Conservation (phyloP, 2,329 filamentous ascomycete species). For the Hypoxylon rubiginosum region DNA sequence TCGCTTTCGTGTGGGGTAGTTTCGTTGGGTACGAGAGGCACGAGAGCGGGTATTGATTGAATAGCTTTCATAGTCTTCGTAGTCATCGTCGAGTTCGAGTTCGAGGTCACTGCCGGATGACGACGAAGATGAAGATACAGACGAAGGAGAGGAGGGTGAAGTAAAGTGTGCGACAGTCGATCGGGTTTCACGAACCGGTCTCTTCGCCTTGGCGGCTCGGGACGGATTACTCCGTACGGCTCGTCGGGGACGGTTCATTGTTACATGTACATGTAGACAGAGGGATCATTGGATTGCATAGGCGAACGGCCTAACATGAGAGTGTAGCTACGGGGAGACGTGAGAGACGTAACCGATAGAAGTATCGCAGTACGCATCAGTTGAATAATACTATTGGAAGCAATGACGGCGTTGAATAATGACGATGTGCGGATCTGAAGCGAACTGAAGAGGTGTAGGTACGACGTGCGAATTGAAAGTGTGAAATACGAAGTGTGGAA, state of each 20-base stretch:
- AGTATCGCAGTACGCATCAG: not conserved
- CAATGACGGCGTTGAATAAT: not conserved
- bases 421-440: not conserved
- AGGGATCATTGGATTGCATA: constrained; percentile 23
- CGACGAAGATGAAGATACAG: constrained; percentile 20
- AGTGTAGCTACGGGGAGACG: constrained; percentile 8
- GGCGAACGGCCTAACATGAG: not conserved
- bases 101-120: constrained; percentile 21
- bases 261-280: constrained; percentile 17
- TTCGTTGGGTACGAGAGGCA: constrained; percentile 13
- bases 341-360: not conserved
- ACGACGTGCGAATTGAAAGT: not conserved
- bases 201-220: constrained; percentile 50
- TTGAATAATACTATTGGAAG: constrained; percentile 5
- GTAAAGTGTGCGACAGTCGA: constrained; percentile 46
- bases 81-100: constrained; percentile 23
- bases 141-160: constrained; percentile 26
- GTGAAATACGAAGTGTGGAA: not conserved
- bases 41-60: constrained; percentile 8
- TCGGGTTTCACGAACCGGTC: constrained; percentile 45
- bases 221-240: constrained; percentile 46
- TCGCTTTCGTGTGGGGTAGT: constrained; percentile 29
- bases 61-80: not conserved
- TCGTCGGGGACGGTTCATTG: constrained; percentile 45
- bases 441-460: not conserved